Base-by-base conservation (phyloP, 331 rosid genomes). In the Rosa hybrid region DNA sequence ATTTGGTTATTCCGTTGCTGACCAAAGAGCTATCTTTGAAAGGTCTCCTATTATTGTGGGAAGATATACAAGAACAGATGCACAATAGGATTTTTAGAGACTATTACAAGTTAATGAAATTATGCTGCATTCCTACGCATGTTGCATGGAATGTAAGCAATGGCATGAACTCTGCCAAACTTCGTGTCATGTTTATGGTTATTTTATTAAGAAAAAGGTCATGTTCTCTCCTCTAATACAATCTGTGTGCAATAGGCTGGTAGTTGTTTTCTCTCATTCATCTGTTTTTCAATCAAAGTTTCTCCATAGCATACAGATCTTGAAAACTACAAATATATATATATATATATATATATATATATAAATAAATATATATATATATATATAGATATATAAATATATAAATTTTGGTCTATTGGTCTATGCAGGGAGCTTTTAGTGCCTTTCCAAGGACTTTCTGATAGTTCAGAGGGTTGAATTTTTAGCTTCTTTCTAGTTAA, bases 21-120 rank as follows among this genome's bases (percentile, higher is more conserved):
- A 72, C 23, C 59, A 20, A 39, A 69, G 51, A 67, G n/a, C 25
- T 73, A 71, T 60, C 62, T 44, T 64, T 59, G 12, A 59, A 46
- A 48, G 50, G 69, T 64, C 50, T 56, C 77, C 8, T 68, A n/a
- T 68, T 74, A 54, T 78, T n/a, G 34, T 13, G 51, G 67, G 63
- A 49, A 59, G 73, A 77, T 49, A 13, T 64, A 51, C 73, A 74
- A 46, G 67, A 68, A 63, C 71, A 46, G 69, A 74, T 54, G n/a
- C 67, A 59, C 18, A 71, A 13, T 8, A 48, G 73, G 64, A 6
- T 7, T 65, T 64, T 13, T 3, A 64, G 11, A 27, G 74, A 77
- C 30, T 56, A 20, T 56, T 48, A 17, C 30, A n/a, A n/a, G 17
- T 39, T 34, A 50, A 65, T 48, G 39, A 48, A 34, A 67, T 3